These are phyloP conservation scores for Mycena maculata DNA, from an alignment of 768 basidiomycete genomes.

Conservation along the genomic window DNA sequence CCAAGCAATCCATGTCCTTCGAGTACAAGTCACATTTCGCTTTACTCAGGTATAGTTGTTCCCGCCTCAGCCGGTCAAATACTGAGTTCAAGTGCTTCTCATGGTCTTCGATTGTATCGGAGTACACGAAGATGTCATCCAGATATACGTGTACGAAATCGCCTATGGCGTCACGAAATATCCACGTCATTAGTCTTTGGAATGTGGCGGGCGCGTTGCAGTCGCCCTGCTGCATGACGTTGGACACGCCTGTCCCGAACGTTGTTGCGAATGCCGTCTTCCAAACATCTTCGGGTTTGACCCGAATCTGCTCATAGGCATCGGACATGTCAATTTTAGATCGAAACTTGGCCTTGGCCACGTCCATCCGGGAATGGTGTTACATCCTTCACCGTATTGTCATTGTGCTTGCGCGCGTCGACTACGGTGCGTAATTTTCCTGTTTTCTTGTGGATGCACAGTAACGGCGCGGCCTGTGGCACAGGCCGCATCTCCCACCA, in stretches of 20 bases:
- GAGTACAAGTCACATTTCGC: constrained; percentile 40
- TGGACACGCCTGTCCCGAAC: neutral
- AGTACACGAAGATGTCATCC: constrained; percentile 57
- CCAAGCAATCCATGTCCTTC: constrained; percentile 24
- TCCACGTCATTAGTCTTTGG: constrained; percentile 54
- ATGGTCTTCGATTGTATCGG: constrained; percentile 51
- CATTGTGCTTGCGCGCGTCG: constrained; percentile 50
- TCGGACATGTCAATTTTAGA: constrained; percentile 35
- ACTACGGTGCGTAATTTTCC: constrained; percentile 47
- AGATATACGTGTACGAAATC: constrained; percentile 55
- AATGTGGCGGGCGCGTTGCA: constrained; percentile 61
- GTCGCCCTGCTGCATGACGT: constrained; percentile 45
- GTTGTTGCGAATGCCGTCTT: constrained; percentile 42
- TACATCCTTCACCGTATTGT: constrained; percentile 54
- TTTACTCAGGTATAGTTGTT: constrained; percentile 46
- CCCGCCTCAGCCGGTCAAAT: constrained; percentile 42
- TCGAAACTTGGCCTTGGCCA: constrained; percentile 37
- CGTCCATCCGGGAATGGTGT: constrained; percentile 37
- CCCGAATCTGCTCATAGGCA: constrained; percentile 49
- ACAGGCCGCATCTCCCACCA: constrained; percentile 28
- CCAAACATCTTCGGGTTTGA: constrained; percentile 36
- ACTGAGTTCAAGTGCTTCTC: constrained; percentile 45
- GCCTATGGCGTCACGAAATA: constrained; percentile 54
- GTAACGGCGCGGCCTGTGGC: constrained; percentile 37
- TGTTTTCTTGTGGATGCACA: constrained; percentile 41